Conservation (phyloP, 1,139 yeast species). For the Debaryomyces robertsiae region DNA sequence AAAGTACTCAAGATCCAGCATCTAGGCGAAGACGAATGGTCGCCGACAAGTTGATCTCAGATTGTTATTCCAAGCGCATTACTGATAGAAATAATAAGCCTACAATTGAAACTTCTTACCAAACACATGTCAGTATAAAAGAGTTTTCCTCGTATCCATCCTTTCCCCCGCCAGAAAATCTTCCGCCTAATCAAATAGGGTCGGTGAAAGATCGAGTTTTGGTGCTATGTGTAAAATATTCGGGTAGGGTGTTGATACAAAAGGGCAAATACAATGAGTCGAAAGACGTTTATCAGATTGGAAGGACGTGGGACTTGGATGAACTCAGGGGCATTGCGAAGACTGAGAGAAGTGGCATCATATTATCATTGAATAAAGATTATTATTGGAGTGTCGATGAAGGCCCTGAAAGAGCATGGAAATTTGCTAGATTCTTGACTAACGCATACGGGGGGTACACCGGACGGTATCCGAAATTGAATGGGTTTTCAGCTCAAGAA, state of each 20-base stretch:
- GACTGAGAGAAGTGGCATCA: conserved; percentile 57
- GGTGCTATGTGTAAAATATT: conserved; percentile 42
- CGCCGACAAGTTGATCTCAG: conserved; percentile 41
- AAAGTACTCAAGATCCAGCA: conserved; percentile 8
- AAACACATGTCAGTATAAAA: conserved; percentile 40
- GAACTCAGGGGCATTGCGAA: conserved; percentile 63
- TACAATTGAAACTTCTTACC: conserved; percentile 38
- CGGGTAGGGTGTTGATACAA: conserved; percentile 73
- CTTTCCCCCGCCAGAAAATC: conserved; percentile 40
- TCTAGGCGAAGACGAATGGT: conserved; percentile 18
- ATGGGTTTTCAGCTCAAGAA: conserved; percentile 39
- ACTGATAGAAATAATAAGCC: conserved; percentile 30
- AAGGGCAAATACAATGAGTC: conserved; percentile 82
- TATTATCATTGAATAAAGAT: conserved; percentile 67
- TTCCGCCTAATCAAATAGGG: conserved; percentile 36
- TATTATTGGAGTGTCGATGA: conserved; percentile 86
- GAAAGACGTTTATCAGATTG: conserved; percentile 76
- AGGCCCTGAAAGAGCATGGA: conserved; percentile 59
- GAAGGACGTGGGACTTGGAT: conserved; percentile 88
- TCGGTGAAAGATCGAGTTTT: conserved; percentile 42
- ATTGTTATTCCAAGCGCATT: conserved; percentile 42
- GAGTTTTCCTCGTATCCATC: conserved; percentile 45
- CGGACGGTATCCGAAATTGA: conserved; percentile 62
- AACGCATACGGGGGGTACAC: conserved; percentile 69
- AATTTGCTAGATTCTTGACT: conserved; percentile 63